Percentiles rank a stretch among this genome's conserved stretches.
These are phyloP conservation scores for Trichoderma parareesei DNA, from an alignment of 495 filamentous ascomycete genomes.

Conservation along the genomic window DNA sequence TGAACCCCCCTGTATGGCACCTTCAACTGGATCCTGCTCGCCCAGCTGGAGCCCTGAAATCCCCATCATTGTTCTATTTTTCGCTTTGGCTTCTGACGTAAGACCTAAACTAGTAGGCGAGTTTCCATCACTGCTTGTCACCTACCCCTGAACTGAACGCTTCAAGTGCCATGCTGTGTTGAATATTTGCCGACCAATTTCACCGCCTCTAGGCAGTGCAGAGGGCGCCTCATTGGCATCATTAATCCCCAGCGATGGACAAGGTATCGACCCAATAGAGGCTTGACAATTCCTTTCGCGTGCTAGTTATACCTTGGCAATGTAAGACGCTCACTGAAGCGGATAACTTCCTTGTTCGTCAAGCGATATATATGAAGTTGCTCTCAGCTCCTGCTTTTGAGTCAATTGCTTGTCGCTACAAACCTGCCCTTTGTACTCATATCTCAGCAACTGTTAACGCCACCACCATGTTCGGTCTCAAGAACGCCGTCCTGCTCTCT, in stretches of 20 bases:
- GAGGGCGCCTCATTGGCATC: too few species aligned
- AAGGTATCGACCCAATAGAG: too few species aligned
- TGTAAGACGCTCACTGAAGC: too few species aligned
- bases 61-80: not conserved
- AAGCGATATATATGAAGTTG: too few species aligned
- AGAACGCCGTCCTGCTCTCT: not conserved
- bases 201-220: slow-evolving; percentile 1
- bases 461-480: not conserved
- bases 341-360: too few species aligned
- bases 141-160: not conserved
- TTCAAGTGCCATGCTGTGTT: not conserved
- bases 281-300: too few species aligned
- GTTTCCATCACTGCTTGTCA: not conserved
- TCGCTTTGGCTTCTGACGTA: not conserved
- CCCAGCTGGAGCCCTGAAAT: not conserved
- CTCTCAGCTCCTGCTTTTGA: too few species aligned
- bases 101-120: not conserved
- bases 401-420: not conserved
- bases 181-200: not conserved
- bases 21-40: not conserved
- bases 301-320: too few species aligned
- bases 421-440: not conserved
- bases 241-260: too few species aligned
- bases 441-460: not conserved
- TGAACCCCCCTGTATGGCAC: not conserved